Evolutionary conservation across 2,329 filamentous ascomycete species (phyloP), one percentile per base, ranked within the genome.

Genomic region (Botryotinia globosa): DNA sequence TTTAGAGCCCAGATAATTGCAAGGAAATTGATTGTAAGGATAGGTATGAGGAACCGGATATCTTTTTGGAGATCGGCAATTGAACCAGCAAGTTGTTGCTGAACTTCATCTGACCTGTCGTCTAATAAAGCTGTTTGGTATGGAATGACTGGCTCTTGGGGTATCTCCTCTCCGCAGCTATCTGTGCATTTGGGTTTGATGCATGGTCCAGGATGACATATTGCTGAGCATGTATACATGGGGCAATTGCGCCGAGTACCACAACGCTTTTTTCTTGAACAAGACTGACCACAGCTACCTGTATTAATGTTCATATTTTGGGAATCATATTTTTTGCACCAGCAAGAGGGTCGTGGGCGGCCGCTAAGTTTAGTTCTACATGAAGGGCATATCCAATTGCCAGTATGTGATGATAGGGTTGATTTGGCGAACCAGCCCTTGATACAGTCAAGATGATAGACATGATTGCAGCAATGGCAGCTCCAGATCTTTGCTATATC

Each of bases 191-290:
- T 25, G 3, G n/a, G 39, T 64, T n/a, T 10, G 22, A 48, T 5
- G 8, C 69, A 71, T 22, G 59, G 59, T 22, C 69, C 69, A 18
- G 69, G 59, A 65, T 71, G 59, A n/a, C 69, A 71, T 44, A n/a
- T 42, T n/a, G 25, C n/a, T 54, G 29, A 44, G 29, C 69, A 64
- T 39, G 10, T 63, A 54, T 34, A 64, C 12, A 10, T 25, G 22
- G 20, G 4, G n/a, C 42, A 63, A 14, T 71, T 32, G 1, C 8
- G 18, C 25, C 44, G 37, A 29, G 25, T 51, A 39, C 59, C 59
- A 32, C 69, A 71, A 39, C 20, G 34, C 3, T 25, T 16, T 32
- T 32, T 20, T 5, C 32, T 39, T 32, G 32, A 39, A 25, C 59
- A 71, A 16, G n/a, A 29, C 3, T 37, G 29, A 34, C 22, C 58